Conservation (phyloP, 2,329 filamentous ascomycete species). For the Paecilomyces formosus region DNA sequence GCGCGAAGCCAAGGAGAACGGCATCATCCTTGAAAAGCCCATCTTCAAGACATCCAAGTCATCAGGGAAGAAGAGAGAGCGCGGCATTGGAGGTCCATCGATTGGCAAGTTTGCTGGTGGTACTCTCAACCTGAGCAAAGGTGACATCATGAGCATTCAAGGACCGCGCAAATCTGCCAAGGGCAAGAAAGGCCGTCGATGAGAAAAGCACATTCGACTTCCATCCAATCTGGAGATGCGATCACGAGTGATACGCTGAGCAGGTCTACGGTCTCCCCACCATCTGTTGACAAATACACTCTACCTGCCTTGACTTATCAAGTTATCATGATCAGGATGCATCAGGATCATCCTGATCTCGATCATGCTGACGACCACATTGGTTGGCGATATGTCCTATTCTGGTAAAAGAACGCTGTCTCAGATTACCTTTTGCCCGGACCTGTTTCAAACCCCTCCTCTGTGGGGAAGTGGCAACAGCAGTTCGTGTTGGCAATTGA, state of each 20-base stretch:
- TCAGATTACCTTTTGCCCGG: neutral
- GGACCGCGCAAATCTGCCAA: constrained; percentile 37
- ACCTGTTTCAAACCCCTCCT: neutral
- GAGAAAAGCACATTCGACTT: constrained; percentile 1
- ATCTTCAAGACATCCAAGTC: constrained; percentile 25
- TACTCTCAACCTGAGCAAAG: constrained; percentile 68
- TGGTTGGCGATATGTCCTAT: neutral
- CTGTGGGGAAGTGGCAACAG: neutral
- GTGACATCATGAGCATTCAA: constrained; percentile 66
- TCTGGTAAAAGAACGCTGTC: neutral
- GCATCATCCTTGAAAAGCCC: constrained; percentile 71
- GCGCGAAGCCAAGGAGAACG: constrained; percentile 78
- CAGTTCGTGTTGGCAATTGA: neutral
- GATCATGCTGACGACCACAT: neutral
- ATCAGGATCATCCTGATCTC: neutral
- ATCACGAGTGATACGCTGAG: neutral
- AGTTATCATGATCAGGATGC: neutral
- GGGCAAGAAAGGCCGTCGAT: constrained; percentile 25
- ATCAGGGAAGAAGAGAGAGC: constrained; percentile 43
- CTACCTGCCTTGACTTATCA: neutral
- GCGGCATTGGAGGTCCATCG: constrained; percentile 65
- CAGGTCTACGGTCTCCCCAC: neutral
- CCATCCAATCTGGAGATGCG: neutral
- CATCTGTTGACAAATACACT: neutral
- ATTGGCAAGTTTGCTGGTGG: constrained; percentile 76